Base-by-base conservation (phyloP, 495 filamentous ascomycete species). In the Aspergillus egyptiacus region DNA sequence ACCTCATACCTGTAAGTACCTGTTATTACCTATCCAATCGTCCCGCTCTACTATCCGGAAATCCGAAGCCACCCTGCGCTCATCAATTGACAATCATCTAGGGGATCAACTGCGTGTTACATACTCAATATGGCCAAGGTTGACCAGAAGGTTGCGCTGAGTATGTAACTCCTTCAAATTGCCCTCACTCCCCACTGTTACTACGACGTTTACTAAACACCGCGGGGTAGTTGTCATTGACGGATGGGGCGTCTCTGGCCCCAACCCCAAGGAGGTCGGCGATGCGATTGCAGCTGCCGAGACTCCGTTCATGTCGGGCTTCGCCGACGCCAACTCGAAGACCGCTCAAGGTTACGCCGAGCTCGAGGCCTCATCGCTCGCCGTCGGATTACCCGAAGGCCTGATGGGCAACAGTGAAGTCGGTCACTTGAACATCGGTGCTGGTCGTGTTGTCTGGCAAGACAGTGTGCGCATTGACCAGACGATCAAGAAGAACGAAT, bases 351-450 rank as follows among this genome's bases (percentile, higher is more conserved):
- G 87, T 27, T 95, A 81, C 66, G 84, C 89, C 53, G 82, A 89
- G 67, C 83, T 98, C 49, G 93, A 96, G 52, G 93, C 93, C 39
- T 96, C 91, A 7, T 97, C 94, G 2, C 80, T 96, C 15, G 94
- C 93, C 25, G 93, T 98, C 34, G 93, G 93, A 34, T 76, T 98
- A 35, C 93, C 93, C 15, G 91, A 98, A 63, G 93, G 93, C 31
- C 75, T 98, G 50, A 98, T 98, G 93, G 93, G 93, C 28, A 98
- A 98, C 74, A 93, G 87, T 63, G 93, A 98, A 68, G 93, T 98
- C 57, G 93, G 93, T 30, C 93, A 98, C 70, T 69, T 98, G 69
- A 98, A 98, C 75, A 97, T 98, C 69, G 93, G 93, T 62, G 93
- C 93, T 51, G 93, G 93, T 34, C 79, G 93, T 66, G 94, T 98